phyloP scores from a whole-genome alignment of 2,329 filamentous ascomycete genomes.

The Nannizziopsis arthrosporioides region DNA sequence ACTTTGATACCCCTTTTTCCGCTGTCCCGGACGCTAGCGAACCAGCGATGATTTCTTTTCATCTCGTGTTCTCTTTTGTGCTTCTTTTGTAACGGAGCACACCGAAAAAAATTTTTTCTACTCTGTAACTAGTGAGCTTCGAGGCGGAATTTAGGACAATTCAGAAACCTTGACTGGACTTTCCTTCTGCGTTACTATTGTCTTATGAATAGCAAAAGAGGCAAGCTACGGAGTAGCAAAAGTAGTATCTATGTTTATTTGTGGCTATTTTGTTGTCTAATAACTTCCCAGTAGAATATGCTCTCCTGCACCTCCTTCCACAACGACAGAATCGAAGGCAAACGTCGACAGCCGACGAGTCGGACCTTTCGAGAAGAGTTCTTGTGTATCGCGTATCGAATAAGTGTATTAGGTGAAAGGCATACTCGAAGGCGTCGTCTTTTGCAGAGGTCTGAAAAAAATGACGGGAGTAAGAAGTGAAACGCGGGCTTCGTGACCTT shows the following conservation, averaged over 20 bases:
- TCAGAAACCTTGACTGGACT: too few species aligned
- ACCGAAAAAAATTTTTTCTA: too few species aligned
- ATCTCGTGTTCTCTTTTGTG: too few species aligned
- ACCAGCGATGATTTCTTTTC: too few species aligned
- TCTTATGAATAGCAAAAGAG: too few species aligned
- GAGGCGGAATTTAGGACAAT: too few species aligned
- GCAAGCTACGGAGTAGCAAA: not conserved
- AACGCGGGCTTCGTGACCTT: not conserved
- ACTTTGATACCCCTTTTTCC: too few species aligned
- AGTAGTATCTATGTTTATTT: conserved; percentile 3
- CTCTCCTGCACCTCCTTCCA: not conserved
- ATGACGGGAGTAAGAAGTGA: not conserved
- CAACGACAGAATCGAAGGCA: not conserved
- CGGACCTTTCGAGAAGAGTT: not conserved
- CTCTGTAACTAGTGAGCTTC: too few species aligned
- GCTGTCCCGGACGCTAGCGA: too few species aligned
- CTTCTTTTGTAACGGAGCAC: too few species aligned
- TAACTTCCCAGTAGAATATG: not conserved
- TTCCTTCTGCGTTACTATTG: too few species aligned
- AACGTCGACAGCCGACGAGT: not conserved
- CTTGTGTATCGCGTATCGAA: not conserved
- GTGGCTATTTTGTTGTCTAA: conserved; percentile 6
- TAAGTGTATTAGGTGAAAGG: conserved; percentile 1
- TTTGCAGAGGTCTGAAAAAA: not conserved
- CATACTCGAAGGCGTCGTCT: not conserved